Evolutionary conservation across 1,284 basidiomycete genomes (phyloP).

Genomic region (Trichosporon asahii): DNA sequence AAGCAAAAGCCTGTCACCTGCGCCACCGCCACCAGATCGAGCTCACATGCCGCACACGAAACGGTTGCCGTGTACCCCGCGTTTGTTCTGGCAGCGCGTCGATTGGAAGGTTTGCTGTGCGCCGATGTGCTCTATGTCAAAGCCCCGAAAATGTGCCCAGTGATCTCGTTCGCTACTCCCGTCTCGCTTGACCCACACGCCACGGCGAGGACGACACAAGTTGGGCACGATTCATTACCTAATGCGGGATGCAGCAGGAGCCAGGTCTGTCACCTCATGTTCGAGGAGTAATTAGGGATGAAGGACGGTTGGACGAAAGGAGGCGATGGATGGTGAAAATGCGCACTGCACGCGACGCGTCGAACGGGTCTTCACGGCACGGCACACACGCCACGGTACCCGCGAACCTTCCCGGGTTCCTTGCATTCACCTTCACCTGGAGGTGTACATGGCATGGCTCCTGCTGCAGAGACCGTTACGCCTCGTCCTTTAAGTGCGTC

Average conservation of each 20-base stretch:
- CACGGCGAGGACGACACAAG: background rate
- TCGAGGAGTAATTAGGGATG: background rate
- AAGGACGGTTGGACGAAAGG: no score
- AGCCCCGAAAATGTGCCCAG: background rate
- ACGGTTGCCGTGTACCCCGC: background rate
- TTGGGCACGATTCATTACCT: background rate
- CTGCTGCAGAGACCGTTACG: background rate
- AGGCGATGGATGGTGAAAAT: background rate
- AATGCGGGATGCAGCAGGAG: background rate
- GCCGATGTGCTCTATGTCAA: background rate
- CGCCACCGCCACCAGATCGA: background rate
- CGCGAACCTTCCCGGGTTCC: slow-evolving; percentile 10
- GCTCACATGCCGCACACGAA: background rate
- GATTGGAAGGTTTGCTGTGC: background rate
- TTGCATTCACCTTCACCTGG: background rate
- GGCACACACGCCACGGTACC: background rate
- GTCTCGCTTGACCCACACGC: background rate
- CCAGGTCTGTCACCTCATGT: background rate
- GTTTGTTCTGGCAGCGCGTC: background rate
- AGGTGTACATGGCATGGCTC: background rate
- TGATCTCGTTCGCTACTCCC: background rate
- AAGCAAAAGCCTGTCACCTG: background rate
- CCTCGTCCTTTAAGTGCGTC: background rate
- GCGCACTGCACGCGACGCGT: background rate
- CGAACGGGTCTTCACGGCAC: background rate